phyloP scores from a whole-genome alignment of 345 rosid genomes.

The Hibiscus trionum region DNA sequence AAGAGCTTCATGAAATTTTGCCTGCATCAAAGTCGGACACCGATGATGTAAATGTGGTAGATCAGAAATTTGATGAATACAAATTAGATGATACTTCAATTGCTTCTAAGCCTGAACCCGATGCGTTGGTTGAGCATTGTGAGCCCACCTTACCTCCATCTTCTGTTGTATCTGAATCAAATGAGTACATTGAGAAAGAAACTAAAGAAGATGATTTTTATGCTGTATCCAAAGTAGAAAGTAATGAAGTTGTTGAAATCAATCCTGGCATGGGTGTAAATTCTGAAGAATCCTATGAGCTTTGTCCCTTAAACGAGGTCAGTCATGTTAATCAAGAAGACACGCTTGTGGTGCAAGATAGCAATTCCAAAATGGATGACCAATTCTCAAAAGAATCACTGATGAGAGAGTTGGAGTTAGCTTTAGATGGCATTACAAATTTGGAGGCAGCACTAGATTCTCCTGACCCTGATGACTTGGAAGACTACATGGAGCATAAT shows the following conservation, averaged over 20 bases:
- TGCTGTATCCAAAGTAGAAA: constrained; percentile 20
- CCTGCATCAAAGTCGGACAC: constrained; percentile 45
- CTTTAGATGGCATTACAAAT: constrained; percentile 49
- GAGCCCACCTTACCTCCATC: constrained; percentile 25
- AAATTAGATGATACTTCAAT: constrained; percentile 30
- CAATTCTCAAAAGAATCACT: constrained; percentile 50
- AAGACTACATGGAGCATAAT: constrained; percentile 25
- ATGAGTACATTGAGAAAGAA: constrained; percentile 27
- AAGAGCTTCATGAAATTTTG: constrained; percentile 74
- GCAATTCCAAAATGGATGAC: constrained; percentile 24
- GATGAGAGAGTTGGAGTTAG: constrained; percentile 72
- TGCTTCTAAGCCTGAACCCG: constrained; percentile 34
- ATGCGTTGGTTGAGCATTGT: constrained; percentile 25
- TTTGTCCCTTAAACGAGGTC: constrained; percentile 21
- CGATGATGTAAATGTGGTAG: constrained; percentile 24
- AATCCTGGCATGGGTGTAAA: constrained; percentile 15
- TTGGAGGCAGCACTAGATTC: constrained; percentile 52
- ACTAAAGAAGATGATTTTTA: constrained; percentile 34
- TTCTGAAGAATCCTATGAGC: constrained; percentile 30
- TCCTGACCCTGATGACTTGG: constrained; percentile 44
- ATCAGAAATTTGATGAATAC: constrained; percentile 50
- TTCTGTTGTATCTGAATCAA: constrained; percentile 17
- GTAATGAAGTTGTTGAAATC: constrained; percentile 24
- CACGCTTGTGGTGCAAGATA: constrained; percentile 19
- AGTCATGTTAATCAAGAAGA: constrained; percentile 12